A percentile compares a stretch with the other conserved stretches of the same genome.
Conservation (phyloP, 768 basidiomycete genomes). For the Auricularia sp. region DNA sequence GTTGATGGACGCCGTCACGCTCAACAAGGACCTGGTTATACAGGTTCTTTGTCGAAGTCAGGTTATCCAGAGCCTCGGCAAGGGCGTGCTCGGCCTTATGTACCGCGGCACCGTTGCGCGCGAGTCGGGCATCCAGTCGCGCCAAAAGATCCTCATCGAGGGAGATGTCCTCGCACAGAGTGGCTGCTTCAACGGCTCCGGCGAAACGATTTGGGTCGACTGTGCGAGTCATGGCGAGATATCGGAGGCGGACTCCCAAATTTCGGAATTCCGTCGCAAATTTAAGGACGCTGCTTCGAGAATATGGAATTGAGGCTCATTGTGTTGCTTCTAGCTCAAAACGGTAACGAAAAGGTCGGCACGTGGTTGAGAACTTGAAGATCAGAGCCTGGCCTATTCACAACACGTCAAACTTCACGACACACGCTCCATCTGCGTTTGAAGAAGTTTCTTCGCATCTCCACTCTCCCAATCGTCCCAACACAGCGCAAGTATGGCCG, state of each 20-base stretch:
- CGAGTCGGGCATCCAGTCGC: background rate
- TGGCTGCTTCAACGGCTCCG: background rate
- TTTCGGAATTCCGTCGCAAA: too few relatives aligned
- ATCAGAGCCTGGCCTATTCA: background rate
- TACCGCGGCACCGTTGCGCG: background rate
- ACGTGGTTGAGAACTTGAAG: too few relatives aligned
- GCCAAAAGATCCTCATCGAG: background rate
- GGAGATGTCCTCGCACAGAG: background rate
- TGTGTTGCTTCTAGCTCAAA: too few relatives aligned
- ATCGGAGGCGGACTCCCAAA: too few relatives aligned
- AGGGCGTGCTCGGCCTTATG: background rate
- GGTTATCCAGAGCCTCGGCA: background rate
- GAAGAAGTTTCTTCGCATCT: background rate
- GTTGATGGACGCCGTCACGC: background rate
- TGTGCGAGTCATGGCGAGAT: too few relatives aligned
- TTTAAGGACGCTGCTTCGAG: too few relatives aligned
- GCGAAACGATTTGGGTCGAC: background rate
- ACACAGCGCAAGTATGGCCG: background rate
- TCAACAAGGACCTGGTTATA: background rate
- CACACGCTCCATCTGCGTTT: background rate
- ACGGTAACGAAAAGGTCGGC: too few relatives aligned
- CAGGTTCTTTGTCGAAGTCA: background rate
- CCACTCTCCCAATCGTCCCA: conserved; percentile 1
- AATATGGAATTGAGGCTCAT: too few relatives aligned
- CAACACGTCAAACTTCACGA: background rate